A percentile compares a stretch with the other conserved stretches of the same genome.
Conservation (phyloP, 352 stramenopile species). For the Discostella stelligera region DNA sequence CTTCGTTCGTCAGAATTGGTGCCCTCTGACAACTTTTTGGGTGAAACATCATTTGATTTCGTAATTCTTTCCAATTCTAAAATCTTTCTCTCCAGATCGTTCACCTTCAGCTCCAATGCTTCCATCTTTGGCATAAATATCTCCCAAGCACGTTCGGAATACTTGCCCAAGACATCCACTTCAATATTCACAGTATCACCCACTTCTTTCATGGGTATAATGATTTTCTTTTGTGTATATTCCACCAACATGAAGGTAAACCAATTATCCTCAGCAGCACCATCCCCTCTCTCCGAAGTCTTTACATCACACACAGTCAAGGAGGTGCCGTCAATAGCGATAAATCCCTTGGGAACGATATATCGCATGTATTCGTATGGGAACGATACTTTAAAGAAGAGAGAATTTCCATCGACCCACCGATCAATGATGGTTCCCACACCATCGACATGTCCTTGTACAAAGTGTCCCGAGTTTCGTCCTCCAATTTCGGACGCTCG, state of each 20-base stretch:
- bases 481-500: constrained; percentile 89
- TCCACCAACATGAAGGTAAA: constrained; percentile 99
- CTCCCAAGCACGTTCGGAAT: constrained; percentile 70
- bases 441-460: constrained; percentile 97
- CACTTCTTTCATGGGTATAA: constrained; percentile 89
- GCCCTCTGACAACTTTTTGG: background rate
- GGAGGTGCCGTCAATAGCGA: constrained; percentile 96
- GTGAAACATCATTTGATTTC: constrained; percentile 22
- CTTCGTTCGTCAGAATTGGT: background rate
- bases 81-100: constrained; percentile 59
- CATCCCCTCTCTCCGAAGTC: constrained; percentile 15
- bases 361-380: constrained; percentile 87
- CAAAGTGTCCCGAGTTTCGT: constrained; percentile 97
- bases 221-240: constrained; percentile 96
- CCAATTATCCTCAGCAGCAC: constrained; percentile 78
- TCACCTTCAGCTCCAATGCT: constrained; percentile 70
- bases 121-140: constrained; percentile 74
- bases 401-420: constrained; percentile 91
- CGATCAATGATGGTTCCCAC: constrained; percentile 88
- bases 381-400: constrained; percentile 92
- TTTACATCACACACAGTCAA: constrained; percentile 93
- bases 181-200: constrained; percentile 79
- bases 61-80: constrained; percentile 20
- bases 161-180: constrained; percentile 82
- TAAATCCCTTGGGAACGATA: constrained; percentile 92